Evolutionary conservation across 2,329 filamentous ascomycete species (phyloP).

Genomic region (Cytospora piceae): DNA sequence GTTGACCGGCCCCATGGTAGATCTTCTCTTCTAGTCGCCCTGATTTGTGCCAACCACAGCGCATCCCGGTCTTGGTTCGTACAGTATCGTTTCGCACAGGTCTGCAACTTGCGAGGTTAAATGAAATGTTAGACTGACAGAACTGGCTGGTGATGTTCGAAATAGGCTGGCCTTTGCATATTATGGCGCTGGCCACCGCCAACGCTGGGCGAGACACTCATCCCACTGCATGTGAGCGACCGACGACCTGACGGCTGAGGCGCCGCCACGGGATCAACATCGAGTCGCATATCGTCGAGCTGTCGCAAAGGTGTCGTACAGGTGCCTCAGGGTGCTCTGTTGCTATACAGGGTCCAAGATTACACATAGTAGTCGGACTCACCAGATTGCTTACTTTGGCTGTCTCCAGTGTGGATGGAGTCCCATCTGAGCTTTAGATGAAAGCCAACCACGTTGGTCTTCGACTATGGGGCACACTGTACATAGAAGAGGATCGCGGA

Average conservation of each 20-base stretch:
- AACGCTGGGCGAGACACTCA: conserved; percentile 12
- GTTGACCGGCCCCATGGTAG: not conserved
- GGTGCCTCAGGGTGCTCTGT: conserved; percentile 1
- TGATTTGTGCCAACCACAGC: not conserved
- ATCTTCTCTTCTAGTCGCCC: not conserved
- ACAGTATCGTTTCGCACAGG: conserved; percentile 1
- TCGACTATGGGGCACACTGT: not conserved
- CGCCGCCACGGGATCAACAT: conserved; percentile 38
- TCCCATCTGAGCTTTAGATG: not conserved
- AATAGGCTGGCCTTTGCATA: not conserved
- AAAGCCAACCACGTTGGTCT: not conserved
- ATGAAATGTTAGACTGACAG: not conserved
- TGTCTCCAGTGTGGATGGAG: not conserved
- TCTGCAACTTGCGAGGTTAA: not conserved
- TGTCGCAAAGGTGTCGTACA: conserved; percentile 24
- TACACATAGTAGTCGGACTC: conserved; percentile 3
- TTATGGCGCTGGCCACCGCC: not conserved
- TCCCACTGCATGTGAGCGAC: conserved; percentile 34
- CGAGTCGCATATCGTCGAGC: conserved; percentile 35
- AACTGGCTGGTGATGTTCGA: not conserved
- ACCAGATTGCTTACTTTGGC: not conserved
- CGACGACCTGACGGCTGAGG: conserved; percentile 32
- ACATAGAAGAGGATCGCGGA: not conserved
- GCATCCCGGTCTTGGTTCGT: not conserved
- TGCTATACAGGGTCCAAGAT: conserved; percentile 11